Evolutionary conservation across 2,329 filamentous ascomycete genomes (phyloP).

Genomic region (Pestalotiopsis sp.): DNA sequence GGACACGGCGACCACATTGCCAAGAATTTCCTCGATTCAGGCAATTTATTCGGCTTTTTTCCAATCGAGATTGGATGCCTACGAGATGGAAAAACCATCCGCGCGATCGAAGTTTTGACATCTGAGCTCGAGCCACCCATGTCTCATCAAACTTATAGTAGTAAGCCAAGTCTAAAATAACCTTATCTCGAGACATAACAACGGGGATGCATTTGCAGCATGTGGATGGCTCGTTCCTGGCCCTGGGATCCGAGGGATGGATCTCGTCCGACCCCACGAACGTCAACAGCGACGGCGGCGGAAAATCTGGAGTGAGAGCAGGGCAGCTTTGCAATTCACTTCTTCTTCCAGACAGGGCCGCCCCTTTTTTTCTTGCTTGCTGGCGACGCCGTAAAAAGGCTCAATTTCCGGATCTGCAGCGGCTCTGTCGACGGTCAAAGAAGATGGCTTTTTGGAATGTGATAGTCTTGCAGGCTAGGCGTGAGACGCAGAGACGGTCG

Average conservation of each 20-base stretch:
- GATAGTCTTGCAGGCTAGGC: neutral
- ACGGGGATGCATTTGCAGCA: neutral
- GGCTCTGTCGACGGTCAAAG: neutral
- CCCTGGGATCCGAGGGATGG: neutral
- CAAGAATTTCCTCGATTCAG: neutral
- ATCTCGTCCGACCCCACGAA: neutral
- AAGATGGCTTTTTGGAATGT: neutral
- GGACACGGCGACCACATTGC: no score
- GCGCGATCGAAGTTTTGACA: neutral
- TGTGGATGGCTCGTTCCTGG: neutral
- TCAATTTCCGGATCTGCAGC: neutral
- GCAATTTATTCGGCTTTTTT: neutral
- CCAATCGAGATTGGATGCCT: neutral
- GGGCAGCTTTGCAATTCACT: neutral
- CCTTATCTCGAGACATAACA: constrained; percentile 4
- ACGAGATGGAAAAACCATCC: neutral
- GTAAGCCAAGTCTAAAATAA: constrained; percentile 5
- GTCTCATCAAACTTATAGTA: neutral
- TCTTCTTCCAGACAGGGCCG: neutral
- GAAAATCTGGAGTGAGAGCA: neutral
- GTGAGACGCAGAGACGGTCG: neutral
- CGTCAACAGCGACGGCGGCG: neutral
- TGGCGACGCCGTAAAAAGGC: neutral
- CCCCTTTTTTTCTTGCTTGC: neutral
- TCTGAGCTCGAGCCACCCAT: constrained; percentile 1